Percentiles rank a stretch among this genome's conserved stretches.
These are phyloP conservation scores for Oryza glumipatula DNA, from an alignment of 176 grass and related monocot genomes.

Conservation along the genomic window DNA sequence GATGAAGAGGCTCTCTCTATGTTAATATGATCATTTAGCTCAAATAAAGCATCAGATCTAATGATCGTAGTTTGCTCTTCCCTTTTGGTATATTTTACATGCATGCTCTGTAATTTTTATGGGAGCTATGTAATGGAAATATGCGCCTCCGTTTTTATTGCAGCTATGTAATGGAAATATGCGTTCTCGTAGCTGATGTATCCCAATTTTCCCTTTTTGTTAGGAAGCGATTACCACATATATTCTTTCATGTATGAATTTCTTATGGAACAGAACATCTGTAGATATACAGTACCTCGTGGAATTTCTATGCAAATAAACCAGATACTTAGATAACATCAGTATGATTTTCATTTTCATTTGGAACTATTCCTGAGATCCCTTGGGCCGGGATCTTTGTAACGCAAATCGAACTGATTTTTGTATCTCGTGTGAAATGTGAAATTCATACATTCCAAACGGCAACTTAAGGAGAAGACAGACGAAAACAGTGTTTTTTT, in stretches of 20 bases:
- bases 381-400: neutral
- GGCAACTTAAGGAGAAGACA: neutral
- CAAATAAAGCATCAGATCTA: constrained; percentile 37
- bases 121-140: constrained; percentile 34
- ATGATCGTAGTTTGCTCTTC: neutral
- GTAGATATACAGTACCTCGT: neutral
- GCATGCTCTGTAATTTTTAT: constrained; percentile 37
- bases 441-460: neutral
- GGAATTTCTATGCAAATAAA: neutral
- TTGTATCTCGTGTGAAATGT: neutral
- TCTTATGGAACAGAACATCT: neutral
- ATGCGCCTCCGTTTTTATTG: neutral
- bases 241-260: neutral
- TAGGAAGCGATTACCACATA: neutral
- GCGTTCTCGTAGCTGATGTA: neutral
- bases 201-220: neutral
- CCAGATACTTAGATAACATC: neutral
- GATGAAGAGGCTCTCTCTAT: constrained; percentile 30
- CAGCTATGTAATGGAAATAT: too few species aligned
- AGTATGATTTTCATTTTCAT: neutral
- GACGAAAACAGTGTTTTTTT: neutral
- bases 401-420: neutral
- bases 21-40: constrained; percentile 39
- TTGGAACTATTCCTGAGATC: neutral
- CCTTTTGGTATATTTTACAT: constrained; percentile 41